phyloP scores from a whole-genome alignment of 1,284 basidiomycete genomes.

The Marasmius oreades region DNA sequence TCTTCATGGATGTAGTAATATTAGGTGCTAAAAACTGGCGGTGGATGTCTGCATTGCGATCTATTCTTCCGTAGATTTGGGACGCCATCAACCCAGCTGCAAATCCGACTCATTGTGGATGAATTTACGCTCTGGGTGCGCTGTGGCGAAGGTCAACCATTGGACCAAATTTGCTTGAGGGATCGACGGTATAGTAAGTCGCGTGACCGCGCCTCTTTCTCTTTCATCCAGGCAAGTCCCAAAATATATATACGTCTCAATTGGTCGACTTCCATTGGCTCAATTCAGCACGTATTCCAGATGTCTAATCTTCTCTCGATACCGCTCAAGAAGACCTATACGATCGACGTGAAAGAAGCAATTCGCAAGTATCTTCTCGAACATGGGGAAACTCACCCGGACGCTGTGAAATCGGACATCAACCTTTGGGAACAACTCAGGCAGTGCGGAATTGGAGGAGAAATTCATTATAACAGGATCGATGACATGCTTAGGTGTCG shows the following conservation, averaged over 20 bases:
- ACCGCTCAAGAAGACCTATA: conserved; percentile 74
- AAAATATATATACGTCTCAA: too few relatives aligned
- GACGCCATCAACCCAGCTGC: too few relatives aligned
- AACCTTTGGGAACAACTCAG: conserved; percentile 68
- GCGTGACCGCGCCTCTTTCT: not conserved
- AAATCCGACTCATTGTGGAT: too few relatives aligned
- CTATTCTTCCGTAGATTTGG: too few relatives aligned
- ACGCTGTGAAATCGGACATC: conserved; percentile 84
- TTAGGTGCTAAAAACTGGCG: too few relatives aligned
- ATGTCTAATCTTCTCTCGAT: conserved; percentile 82
- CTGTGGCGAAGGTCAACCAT: not conserved
- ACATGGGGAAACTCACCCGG: conserved; percentile 79
- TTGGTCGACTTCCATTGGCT: too few relatives aligned
- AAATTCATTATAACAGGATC: conserved; percentile 57
- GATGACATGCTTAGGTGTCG: conserved; percentile 44
- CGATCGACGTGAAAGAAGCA: conserved; percentile 54
- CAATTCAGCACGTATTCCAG: not conserved
- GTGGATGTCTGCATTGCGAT: too few relatives aligned
- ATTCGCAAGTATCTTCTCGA: conserved; percentile 70
- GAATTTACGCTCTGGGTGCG: too few relatives aligned
- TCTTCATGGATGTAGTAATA: not conserved
- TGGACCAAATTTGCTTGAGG: not conserved
- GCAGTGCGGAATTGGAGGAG: conserved; percentile 52
- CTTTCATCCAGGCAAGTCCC: too few relatives aligned
- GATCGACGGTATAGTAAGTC: not conserved